Evolutionary conservation across 2,329 filamentous ascomycete genomes (phyloP), one percentile per base, ranked within the genome.

Genomic region (Daldinia sp.): DNA sequence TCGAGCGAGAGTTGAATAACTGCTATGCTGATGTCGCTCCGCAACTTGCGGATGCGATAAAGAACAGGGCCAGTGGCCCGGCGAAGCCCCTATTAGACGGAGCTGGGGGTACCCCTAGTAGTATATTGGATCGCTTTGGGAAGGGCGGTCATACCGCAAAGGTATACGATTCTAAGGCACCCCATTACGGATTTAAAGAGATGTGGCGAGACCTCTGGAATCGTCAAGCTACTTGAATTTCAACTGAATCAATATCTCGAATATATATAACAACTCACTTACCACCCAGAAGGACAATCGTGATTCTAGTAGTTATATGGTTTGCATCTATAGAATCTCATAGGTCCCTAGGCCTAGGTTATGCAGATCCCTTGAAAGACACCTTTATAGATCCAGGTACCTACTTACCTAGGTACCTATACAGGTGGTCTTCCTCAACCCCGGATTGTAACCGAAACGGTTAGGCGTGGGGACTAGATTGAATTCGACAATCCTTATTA

Each of bases 11-110:
- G 77, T 82, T 98, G 13, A 84, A 83, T 27, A 82, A 86, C 2
- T 97, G 94, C 75, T 98, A 89, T 73, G 90, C 93, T 0, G 94
- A 97, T 63, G 89, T 96, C 1, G 94, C 94, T 5, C 93, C 93
- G 0, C 80, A 84, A 47, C 77, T 98, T 3, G 86, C 93, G 0
- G 82, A 84, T 1, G 88, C 89, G 64, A 95, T 98, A 63, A 83
- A 84, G 59, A 84, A 91, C 25, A 83, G 93, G 17, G 91, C 92
- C 3, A 74, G 78, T 0, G 73, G 76, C 43, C 80, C 81, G 62
- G 69, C 79, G 3, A 78, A 74, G 65, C 68, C 79, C 47, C 76
- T 82, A 50, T 71, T 77, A 4, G 74, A 82, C 71, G 70, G 78
- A 58, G 71, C 79, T 32, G 77, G 81, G 29, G 76, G 81, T 21